Evolutionary conservation across 148 eudicot genomes (phyloP), one percentile per base, ranked within the genome.

Genomic region (Rhododendron kiyosumense): DNA sequence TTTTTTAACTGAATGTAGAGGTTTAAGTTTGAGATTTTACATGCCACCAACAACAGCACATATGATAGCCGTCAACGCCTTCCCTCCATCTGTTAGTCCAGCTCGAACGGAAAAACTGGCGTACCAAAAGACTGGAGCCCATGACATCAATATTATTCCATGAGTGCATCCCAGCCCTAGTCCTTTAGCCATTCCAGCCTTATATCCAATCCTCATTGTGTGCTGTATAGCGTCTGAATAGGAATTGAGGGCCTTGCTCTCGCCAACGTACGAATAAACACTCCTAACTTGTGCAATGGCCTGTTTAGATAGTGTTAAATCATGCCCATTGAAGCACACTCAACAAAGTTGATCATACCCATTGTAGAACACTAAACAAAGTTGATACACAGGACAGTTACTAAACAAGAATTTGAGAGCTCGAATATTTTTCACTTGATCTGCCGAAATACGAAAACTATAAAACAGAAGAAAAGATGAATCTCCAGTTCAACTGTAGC

Each of bases 181-280:
- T 38, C 99, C 99, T 88, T 97, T 97, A 0, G 98, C 99, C 98
- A 97, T 97, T 77, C 99, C 99, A 83, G 99, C 99, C 87, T 97
- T 97, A 90, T 97, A 97, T 13, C 99, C 99, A 30, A 97, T 95
- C 87, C 94, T 91, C 80, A 97, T 88, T 1, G 98, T 97, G 84
- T 94, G 91, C 65, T 97, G 98, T 84, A 97, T 97, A 1, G 98
- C 95, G 90, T 97, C 98, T 9, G 99, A 97, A 88, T 97, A 97
- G 3, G 98, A 90, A 84, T 93, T 90, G 4, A 97, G 94, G 28
- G 98, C 94, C 88, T 95, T 97, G 85, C 80, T 93, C 91, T 97
- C 99, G 38, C 99, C 99, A 57, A 93, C 98, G 82, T 94, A 97
- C 0, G 99, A 97, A 89, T 97, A 97, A 45, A 97, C 98, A 2